Evolutionary conservation across 371 early-diverging fungal species (phyloP).

Genomic region (Chytridiales sp.): DNA sequence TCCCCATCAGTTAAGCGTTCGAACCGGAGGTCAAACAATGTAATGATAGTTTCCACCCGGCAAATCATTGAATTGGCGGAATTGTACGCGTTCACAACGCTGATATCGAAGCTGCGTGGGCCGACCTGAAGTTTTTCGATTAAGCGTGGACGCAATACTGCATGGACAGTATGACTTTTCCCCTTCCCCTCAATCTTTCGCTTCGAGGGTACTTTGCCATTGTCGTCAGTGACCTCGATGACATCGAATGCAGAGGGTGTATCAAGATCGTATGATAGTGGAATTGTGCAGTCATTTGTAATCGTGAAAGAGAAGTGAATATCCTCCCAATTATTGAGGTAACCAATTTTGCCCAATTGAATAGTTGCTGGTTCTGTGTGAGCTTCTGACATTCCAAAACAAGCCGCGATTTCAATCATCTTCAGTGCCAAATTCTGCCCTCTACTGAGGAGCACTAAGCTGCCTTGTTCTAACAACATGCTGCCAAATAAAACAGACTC

Average conservation of each 20-base stretch:
- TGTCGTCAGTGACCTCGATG: conserved; percentile 8
- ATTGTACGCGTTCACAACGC: conserved; percentile 66
- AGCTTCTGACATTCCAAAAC: conserved; percentile 64
- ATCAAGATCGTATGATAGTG: conserved; percentile 61
- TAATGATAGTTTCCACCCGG: conserved; percentile 60
- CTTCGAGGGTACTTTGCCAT: conserved; percentile 24
- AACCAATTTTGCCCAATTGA: conserved; percentile 77
- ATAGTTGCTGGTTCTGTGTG: conserved; percentile 55
- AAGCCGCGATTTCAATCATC: conserved; percentile 57
- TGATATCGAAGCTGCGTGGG: conserved; percentile 49
- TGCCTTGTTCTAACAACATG: conserved; percentile 56
- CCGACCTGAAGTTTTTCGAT: conserved; percentile 60
- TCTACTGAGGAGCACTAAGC: conserved; percentile 60
- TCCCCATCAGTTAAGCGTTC: conserved; percentile 69
- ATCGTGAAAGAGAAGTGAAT: conserved; percentile 61
- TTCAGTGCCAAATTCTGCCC: conserved; percentile 55
- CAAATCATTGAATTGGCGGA: conserved; percentile 59
- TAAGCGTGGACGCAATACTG: conserved; percentile 58
- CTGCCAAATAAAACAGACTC: conserved; percentile 51
- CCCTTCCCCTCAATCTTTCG: conserved; percentile 34
- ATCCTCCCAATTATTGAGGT: conserved; percentile 70
- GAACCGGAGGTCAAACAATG: conserved; percentile 74
- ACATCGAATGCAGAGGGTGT: conserved; percentile 37
- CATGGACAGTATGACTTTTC: conserved; percentile 39
- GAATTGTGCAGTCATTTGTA: conserved; percentile 64